A percentile compares a stretch with the other conserved stretches of the same genome.
These are phyloP conservation scores for Pseudoturritis turrita DNA, from an alignment of 345 rosid genomes.

Conservation along the genomic window DNA sequence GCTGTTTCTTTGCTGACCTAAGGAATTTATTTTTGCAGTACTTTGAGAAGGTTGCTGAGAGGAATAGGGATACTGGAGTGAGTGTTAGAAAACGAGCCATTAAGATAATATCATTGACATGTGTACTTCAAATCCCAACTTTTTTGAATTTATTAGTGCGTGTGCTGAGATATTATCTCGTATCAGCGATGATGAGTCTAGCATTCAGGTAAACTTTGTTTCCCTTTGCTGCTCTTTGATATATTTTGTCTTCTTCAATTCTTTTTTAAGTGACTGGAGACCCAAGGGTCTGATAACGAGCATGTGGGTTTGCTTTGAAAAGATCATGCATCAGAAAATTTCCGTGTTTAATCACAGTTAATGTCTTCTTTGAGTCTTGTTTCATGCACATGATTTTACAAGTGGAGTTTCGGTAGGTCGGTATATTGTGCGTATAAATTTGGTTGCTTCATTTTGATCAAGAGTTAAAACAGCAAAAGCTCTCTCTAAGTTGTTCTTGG, in stretches of 20 bases:
- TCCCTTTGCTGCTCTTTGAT: constrained; percentile 3
- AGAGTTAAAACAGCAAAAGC: too few relatives aligned
- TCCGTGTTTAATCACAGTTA: not conserved
- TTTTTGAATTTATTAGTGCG: constrained; percentile 82
- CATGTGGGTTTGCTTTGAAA: constrained; percentile 56
- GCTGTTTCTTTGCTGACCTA: not conserved
- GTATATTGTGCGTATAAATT: not conserved
- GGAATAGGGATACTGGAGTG: constrained; percentile 97
- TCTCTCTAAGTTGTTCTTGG: too few relatives aligned
- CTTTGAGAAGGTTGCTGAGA: constrained; percentile 97
- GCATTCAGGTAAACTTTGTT: constrained; percentile 67
- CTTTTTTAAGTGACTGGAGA: constrained; percentile 79
- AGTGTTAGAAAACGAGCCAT: constrained; percentile 97
- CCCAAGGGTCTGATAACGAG: constrained; percentile 60
- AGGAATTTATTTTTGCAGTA: constrained; percentile 48
- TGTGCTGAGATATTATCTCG: constrained; percentile 92
- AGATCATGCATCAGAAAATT: not conserved
- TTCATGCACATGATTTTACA: constrained; percentile 7
- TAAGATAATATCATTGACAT: constrained; percentile 89
- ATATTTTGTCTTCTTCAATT: constrained; percentile 57
- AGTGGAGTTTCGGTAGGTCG: constrained; percentile 1
- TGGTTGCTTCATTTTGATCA: not conserved
- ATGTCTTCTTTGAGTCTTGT: not conserved
- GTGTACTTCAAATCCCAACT: constrained; percentile 85
- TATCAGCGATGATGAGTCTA: constrained; percentile 92